These are phyloP conservation scores for Graphilbum sp. DNA, from an alignment of 2,329 filamentous ascomycete genomes.

Conservation along the genomic window DNA sequence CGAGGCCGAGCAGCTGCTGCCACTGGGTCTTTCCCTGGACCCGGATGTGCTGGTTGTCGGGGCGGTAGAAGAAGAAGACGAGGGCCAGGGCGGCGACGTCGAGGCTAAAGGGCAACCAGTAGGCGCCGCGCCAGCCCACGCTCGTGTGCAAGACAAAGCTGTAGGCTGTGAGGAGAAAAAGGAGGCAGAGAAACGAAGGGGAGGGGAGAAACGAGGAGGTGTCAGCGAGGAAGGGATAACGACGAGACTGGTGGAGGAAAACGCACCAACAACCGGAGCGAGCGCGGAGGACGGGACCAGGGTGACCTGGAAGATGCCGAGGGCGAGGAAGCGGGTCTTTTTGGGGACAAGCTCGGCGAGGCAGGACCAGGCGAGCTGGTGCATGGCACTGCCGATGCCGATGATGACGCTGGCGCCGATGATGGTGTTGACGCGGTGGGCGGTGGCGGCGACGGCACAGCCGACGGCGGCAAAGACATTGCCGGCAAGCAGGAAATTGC, in stretches of 20 bases:
- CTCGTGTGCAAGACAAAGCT: constrained; percentile 17
- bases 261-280: constrained; percentile 12
- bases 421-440: constrained; percentile 5
- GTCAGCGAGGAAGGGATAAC: too few species aligned
- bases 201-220: too few species aligned
- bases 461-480: constrained; percentile 2
- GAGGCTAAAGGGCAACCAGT: constrained; percentile 12
- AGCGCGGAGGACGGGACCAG: constrained; percentile 4
- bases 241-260: too few species aligned
- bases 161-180: too few species aligned
- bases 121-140: constrained; percentile 10
- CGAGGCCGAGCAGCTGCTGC: constrained; percentile 12
- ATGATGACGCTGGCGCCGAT: constrained; percentile 5
- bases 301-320: constrained; percentile 4
- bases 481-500: constrained; percentile 5
- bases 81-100: constrained; percentile 11
- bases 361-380: constrained; percentile 18
- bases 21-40: constrained; percentile 12
- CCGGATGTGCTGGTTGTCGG: constrained; percentile 19
- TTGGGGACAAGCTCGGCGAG: constrained; percentile 7
- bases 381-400: constrained; percentile 5
- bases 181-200: too few species aligned
- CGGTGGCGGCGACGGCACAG: constrained; percentile 1
- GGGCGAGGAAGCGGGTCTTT: constrained; percentile 5
- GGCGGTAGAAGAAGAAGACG: constrained; percentile 16